These are phyloP conservation scores for Harrya chromipes DNA, from an alignment of 768 basidiomycete species.

Conservation along the genomic window DNA sequence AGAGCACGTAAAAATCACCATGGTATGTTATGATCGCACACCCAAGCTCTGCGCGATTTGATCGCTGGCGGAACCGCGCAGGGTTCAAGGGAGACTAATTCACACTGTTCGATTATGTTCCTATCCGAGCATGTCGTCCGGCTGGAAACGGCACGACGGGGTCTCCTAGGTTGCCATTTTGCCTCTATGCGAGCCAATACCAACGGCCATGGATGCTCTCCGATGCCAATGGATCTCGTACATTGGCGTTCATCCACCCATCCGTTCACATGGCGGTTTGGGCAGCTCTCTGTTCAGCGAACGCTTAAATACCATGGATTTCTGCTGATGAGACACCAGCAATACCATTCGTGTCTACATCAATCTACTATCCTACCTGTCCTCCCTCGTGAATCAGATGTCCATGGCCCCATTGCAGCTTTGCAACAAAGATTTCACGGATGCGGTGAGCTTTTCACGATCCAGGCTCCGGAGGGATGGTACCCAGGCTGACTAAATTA, in stretches of 20 bases:
- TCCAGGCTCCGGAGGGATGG: neutral
- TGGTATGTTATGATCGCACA: no score
- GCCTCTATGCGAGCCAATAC: no score
- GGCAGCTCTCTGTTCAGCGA: slow-evolving; percentile 15
- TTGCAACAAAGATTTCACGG: slow-evolving; percentile 10
- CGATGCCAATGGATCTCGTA: no score
- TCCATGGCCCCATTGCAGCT: neutral
- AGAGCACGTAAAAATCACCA: no score
- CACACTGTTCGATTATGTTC: no score
- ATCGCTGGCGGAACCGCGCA: no score
- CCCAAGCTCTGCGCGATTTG: no score
- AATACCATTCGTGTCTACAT: slow-evolving; percentile 1
- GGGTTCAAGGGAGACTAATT: no score
- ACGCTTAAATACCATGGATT: slow-evolving; percentile 17
- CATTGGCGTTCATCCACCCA: slow-evolving; percentile 11
- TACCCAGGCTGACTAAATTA: slow-evolving; percentile 4
- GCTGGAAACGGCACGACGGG: no score
- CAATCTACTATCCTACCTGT: neutral
- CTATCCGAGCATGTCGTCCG: no score
- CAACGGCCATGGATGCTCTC: no score
- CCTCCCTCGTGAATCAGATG: neutral
- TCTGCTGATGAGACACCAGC: slow-evolving; percentile 6
- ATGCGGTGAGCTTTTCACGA: slow-evolving; percentile 2
- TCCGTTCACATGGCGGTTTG: slow-evolving; percentile 17
- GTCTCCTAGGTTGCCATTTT: no score